A percentile compares a stretch with the other conserved stretches of the same genome.
Conservation (phyloP, 225 moss, liverwort and hornwort genomes). For the Bryum argenteum region DNA sequence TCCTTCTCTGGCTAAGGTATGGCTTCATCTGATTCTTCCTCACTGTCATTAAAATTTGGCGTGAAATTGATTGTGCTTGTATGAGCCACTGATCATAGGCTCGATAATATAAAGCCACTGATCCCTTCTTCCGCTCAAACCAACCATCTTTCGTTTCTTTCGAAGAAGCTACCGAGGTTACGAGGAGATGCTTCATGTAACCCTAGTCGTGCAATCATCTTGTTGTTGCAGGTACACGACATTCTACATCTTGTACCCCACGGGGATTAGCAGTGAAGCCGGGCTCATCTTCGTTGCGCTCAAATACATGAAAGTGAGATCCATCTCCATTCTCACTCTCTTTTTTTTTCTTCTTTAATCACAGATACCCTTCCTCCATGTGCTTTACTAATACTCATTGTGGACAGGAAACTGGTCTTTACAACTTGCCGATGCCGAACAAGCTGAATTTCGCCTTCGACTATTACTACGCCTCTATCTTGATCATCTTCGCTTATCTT, state of each 20-base stretch:
- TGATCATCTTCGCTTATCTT: conserved; percentile 64
- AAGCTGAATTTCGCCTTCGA: conserved; percentile 80
- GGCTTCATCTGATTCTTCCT: neutral
- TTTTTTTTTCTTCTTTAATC: neutral
- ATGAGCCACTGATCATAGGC: too few relatives aligned
- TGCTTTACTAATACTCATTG: neutral
- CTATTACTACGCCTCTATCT: conserved; percentile 63
- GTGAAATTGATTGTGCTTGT: too few relatives aligned
- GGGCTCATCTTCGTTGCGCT: conserved; percentile 83
- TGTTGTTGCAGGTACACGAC: conserved; percentile 72
- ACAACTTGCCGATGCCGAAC: conserved; percentile 80
- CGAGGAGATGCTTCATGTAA: conserved; percentile 1
- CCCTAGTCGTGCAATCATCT: neutral
- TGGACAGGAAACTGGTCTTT: conserved; percentile 70
- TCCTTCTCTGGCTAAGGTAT: conserved; percentile 81
- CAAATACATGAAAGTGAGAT: conserved; percentile 77
- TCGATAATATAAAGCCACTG: too few relatives aligned
- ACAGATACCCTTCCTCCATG: neutral
- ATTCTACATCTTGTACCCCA: conserved; percentile 81
- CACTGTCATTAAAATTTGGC: too few relatives aligned
- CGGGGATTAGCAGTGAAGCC: conserved; percentile 85
- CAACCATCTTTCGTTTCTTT: too few relatives aligned
- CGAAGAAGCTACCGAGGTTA: neutral
- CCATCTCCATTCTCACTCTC: neutral
- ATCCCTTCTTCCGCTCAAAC: too few relatives aligned